Base-by-base conservation (phyloP, 1,284 basidiomycete genomes). In the Rhodotorula sp. region DNA sequence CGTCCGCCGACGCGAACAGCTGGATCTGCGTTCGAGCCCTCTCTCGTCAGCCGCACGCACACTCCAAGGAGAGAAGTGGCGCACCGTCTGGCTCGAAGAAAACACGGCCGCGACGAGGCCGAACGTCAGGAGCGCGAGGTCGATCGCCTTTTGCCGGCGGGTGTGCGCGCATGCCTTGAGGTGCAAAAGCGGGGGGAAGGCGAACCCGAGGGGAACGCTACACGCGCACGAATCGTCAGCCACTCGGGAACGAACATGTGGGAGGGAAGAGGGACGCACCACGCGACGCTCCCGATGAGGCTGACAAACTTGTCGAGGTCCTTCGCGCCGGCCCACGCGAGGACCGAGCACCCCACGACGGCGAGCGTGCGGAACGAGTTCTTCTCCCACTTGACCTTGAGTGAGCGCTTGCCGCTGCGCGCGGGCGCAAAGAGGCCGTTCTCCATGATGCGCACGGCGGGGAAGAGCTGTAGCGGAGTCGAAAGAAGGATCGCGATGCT, bases 291-390 rank as follows among this genome's bases (percentile, higher is more conserved):
- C 32, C 96, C 96, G 70, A 99, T 87, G 77, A 99, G 88, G 25
- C 74, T 76, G 25, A 99, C 96, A 81, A 98, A 98, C 84, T 98
- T 98, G 84, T 99, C 97, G 65, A 99, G 83, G 82, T 97, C 94
- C 56, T 85, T 86, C 32, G 94, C 94, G 25, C 96, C 96, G 12
- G 86, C 84, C 88, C 90, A 95, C 69, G 91, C 91, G 71, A 97
- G 83, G 34, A 86, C 80, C 2, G 90, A 89, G 81, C 91, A 93
- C 69, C 89, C 83, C 70, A 90, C 81, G 50, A 97, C 93, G 70
- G 90, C 86, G 22, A 84, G 80, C 67, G 89, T 90, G 64, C 97
- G 86, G 85, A 98, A 96, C 36, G 87, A 79, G 80, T 99, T 99
- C 88, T 99, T 99, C 79, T 89, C 85, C 93, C 96, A 85, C 78